These are phyloP conservation scores for Cystobasidium pallidum DNA, from an alignment of 1,284 basidiomycete species.

Conservation along the genomic window DNA sequence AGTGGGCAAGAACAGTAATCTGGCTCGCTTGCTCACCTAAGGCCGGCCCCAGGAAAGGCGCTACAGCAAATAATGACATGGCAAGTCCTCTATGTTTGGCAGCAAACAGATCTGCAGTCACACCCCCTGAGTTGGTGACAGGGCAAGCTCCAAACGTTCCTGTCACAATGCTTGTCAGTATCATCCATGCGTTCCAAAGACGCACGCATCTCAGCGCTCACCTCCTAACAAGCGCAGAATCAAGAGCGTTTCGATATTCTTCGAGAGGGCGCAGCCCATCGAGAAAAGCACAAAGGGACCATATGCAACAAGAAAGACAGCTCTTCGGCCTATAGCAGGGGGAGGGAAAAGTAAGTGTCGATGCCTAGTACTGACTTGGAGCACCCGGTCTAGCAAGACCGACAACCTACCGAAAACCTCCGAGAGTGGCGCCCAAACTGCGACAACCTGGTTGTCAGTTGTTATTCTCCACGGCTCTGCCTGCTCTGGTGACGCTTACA, in stretches of 20 bases:
- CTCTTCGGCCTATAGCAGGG: constrained; percentile 60
- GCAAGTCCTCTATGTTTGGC: constrained; percentile 46
- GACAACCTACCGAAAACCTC: constrained; percentile 64
- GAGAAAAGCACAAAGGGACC: constrained; percentile 66
- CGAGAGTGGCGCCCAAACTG: constrained; percentile 65
- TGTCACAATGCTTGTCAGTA: constrained; percentile 7
- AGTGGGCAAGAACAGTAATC: too few relatives aligned
- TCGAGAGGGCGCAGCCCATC: constrained; percentile 66
- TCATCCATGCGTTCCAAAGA: too few relatives aligned
- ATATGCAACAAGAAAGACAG: constrained; percentile 64
- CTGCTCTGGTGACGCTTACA: constrained; percentile 1
- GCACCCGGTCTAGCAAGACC: too few relatives aligned
- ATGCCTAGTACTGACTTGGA: too few relatives aligned
- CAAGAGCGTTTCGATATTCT: constrained; percentile 65
- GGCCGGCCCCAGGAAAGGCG: constrained; percentile 26
- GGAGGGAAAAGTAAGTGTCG: too few relatives aligned
- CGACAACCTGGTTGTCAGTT: not conserved
- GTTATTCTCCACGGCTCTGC: too few relatives aligned
- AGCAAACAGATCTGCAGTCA: constrained; percentile 62
- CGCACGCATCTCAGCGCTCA: constrained; percentile 57
- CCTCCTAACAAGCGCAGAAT: constrained; percentile 64
- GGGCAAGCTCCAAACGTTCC: constrained; percentile 55
- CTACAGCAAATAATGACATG: constrained; percentile 45
- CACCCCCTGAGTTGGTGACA: constrained; percentile 66
- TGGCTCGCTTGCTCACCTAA: not conserved